phyloP scores from a whole-genome alignment of 805 yeast genomes.

The Yarrowia sp. region DNA sequence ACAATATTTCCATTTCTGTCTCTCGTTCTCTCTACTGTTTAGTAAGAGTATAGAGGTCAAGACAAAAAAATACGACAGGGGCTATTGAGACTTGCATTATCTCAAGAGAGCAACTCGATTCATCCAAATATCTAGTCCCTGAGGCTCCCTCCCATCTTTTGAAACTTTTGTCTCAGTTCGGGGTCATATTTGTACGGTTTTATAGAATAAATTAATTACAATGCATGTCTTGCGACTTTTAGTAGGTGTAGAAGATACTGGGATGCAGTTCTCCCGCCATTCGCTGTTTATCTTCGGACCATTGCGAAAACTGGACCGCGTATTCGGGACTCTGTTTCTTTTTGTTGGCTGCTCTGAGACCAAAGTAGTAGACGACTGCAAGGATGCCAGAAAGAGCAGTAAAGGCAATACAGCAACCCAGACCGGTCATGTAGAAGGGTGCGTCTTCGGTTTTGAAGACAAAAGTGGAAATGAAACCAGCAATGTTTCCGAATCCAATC shows the following conservation, averaged over 20 bases:
- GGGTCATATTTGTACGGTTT: too few species aligned
- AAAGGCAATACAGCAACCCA: conserved; percentile 50
- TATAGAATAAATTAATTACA: too few species aligned
- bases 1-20: too few species aligned
- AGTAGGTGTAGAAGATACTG: conserved; percentile 35
- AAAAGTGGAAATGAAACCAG: conserved; percentile 64
- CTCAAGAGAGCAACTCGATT: too few species aligned
- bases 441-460: conserved; percentile 53
- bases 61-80: too few species aligned
- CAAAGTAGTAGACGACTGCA: conserved; percentile 39
- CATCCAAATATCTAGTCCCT: too few species aligned
- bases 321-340: conserved; percentile 29
- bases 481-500: conserved; percentile 70
- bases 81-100: too few species aligned
- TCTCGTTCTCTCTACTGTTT: too few species aligned
- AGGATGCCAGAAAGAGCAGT: conserved; percentile 43
- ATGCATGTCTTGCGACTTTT: neutral
- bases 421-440: conserved; percentile 58
- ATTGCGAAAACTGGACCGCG: conserved; percentile 7
- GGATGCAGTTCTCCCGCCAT: conserved; percentile 39
- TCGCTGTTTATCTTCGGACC: conserved; percentile 28
- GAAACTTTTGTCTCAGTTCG: too few species aligned
- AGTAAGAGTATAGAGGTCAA: too few species aligned
- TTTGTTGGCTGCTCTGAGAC: conserved; percentile 35
- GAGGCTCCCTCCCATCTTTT: too few species aligned